Percentiles rank a stretch among this genome's conserved stretches.
Conservation (phyloP, 768 basidiomycete genomes). For the Mycena sanguinolenta region DNA sequence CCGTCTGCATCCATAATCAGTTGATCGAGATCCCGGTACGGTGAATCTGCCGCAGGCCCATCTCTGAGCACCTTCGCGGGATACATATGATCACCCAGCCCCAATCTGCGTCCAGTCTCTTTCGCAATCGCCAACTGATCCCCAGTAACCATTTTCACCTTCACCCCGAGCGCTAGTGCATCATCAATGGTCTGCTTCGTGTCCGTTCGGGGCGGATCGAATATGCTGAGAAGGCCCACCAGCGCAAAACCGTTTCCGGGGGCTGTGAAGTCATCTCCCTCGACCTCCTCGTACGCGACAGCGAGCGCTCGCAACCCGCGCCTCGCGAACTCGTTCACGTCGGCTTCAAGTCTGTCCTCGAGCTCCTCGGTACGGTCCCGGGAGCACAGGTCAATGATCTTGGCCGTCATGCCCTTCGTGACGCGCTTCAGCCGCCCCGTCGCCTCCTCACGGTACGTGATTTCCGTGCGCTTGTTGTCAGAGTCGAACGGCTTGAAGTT, state of each 20-base stretch:
- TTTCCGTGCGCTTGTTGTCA: constrained; percentile 98
- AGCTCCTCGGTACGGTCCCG: constrained; percentile 96
- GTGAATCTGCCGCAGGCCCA: constrained; percentile 88
- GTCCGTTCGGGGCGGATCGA: constrained; percentile 96
- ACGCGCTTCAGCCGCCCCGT: constrained; percentile 94
- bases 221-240: constrained; percentile 96
- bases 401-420: constrained; percentile 99
- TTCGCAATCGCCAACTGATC: constrained; percentile 98
- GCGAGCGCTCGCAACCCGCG: constrained; percentile 98
- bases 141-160: constrained; percentile 99
- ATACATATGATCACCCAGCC: constrained; percentile 99
- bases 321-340: constrained; percentile 96
- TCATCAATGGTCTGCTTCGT: constrained; percentile 99
- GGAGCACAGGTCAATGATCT: constrained; percentile 96
- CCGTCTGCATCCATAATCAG: constrained; percentile 99
- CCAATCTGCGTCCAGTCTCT: constrained; percentile 98
- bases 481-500: constrained; percentile 99
- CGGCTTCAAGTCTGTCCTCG: constrained; percentile 90
- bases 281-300: constrained; percentile 94
- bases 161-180: constrained; percentile 94
- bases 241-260: constrained; percentile 98
- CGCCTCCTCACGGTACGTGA: constrained; percentile 95
- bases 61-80: constrained; percentile 98
- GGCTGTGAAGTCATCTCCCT: constrained; percentile 82
- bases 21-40: constrained; percentile 88